phyloP scores from a whole-genome alignment of 169 alveolate species.

The Toxoplasma gondii region DNA sequence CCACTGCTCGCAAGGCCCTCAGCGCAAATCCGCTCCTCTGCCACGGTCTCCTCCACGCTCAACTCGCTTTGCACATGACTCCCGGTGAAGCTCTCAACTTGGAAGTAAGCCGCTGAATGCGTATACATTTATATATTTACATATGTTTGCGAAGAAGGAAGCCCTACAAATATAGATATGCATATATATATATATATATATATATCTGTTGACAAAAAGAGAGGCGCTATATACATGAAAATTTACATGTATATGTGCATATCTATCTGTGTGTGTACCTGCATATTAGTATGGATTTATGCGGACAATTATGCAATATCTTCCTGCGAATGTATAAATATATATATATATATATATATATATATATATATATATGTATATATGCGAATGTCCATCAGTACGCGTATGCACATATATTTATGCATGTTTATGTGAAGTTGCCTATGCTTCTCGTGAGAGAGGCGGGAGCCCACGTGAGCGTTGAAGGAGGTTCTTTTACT shows the following conservation, averaged over 20 bases:
- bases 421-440: not conserved
- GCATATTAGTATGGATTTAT: too few relatives aligned
- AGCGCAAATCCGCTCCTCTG: not conserved
- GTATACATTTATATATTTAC: not conserved
- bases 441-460: too few relatives aligned
- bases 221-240: not conserved
- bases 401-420: not conserved
- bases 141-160: not conserved
- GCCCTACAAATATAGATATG: not conserved
- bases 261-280: too few relatives aligned
- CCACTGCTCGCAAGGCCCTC: not conserved
- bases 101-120: not conserved
- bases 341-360: too few relatives aligned
- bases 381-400: not conserved
- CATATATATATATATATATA: not conserved
- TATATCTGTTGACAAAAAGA: not conserved
- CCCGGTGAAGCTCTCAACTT: not conserved
- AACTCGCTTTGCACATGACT: not conserved
- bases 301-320: too few relatives aligned
- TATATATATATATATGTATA: not conserved
- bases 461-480: too few relatives aligned
- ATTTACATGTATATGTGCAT: too few relatives aligned
- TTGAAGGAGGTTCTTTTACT: too few relatives aligned
- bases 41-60: not conserved
- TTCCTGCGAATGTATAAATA: too few relatives aligned